phyloP scores from a whole-genome alignment of 2,329 filamentous ascomycete genomes.

The Verticillium nubilum region DNA sequence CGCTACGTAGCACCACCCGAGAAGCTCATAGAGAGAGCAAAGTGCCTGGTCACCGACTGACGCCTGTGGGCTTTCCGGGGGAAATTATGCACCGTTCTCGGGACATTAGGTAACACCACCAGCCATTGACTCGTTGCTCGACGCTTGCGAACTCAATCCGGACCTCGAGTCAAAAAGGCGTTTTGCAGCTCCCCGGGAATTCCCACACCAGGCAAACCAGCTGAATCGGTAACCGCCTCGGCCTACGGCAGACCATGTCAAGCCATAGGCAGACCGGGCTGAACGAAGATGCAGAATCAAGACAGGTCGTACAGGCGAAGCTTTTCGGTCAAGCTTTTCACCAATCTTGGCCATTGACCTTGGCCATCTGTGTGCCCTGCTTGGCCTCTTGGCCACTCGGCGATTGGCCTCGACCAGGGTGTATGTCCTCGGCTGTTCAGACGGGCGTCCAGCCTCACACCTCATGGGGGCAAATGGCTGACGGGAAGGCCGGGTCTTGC shows the following conservation, averaged over 20 bases:
- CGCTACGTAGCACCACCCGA: background rate
- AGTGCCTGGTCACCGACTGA: background rate
- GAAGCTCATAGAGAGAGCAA: background rate
- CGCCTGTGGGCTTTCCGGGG: background rate
- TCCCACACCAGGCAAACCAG: background rate
- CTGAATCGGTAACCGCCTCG: background rate
- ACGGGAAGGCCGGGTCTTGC: background rate
- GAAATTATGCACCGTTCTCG: background rate
- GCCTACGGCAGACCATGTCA: background rate
- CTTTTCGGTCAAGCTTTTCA: background rate
- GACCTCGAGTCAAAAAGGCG: background rate
- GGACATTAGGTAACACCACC: background rate
- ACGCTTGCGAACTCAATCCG: background rate
- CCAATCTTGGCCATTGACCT: background rate
- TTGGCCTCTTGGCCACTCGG: background rate
- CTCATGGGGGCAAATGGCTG: background rate
- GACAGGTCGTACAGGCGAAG: background rate
- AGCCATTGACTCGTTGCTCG: background rate
- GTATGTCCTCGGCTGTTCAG: background rate
- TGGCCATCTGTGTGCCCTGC: background rate
- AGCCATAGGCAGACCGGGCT: background rate
- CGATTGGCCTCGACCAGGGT: background rate
- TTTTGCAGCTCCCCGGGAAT: background rate
- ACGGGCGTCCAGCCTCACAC: background rate
- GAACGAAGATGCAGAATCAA: background rate